These are phyloP conservation scores for Penicillium oxalicum DNA, from an alignment of 2,329 filamentous ascomycete genomes.

Conservation along the genomic window DNA sequence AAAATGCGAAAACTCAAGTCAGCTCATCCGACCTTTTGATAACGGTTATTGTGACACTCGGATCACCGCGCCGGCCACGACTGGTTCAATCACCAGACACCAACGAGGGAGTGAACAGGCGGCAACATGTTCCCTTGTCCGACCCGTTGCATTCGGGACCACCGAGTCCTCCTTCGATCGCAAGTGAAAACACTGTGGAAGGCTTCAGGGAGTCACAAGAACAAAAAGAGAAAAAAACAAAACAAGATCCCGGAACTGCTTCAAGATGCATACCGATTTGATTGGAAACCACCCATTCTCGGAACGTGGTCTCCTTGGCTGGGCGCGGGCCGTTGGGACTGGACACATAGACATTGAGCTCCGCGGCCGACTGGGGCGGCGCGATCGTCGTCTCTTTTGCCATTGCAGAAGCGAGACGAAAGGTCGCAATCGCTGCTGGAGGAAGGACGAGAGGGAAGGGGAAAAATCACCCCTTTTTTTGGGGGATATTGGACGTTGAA, in stretches of 20 bases:
- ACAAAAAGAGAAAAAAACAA: too few species aligned
- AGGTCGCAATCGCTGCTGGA: constrained; percentile 3
- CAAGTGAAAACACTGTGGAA: too few species aligned
- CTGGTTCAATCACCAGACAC: too few species aligned
- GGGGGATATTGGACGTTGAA: too few species aligned
- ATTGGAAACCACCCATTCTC: constrained; percentile 66
- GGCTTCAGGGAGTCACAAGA: too few species aligned
- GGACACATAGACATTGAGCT: constrained; percentile 40
- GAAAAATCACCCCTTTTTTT: neutral
- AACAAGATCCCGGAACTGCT: constrained; percentile 1
- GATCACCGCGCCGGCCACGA: too few species aligned
- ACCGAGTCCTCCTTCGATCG: too few species aligned
- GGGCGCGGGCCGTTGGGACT: constrained; percentile 23
- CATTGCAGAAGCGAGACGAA: constrained; percentile 23
- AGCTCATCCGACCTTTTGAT: constrained; percentile 9
- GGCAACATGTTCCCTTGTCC: too few species aligned
- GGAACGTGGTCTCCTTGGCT: constrained; percentile 38
- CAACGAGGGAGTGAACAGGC: too few species aligned
- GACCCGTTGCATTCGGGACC: too few species aligned
- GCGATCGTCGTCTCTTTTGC: constrained; percentile 26
- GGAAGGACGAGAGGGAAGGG: constrained; percentile 1
- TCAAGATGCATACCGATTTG: constrained; percentile 62
- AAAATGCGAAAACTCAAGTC: constrained; percentile 8
- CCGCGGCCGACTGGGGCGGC: constrained; percentile 27
- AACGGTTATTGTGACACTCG: neutral